phyloP scores from a whole-genome alignment of 2,329 filamentous ascomycete genomes.

The Incumbomyces lentus region DNA sequence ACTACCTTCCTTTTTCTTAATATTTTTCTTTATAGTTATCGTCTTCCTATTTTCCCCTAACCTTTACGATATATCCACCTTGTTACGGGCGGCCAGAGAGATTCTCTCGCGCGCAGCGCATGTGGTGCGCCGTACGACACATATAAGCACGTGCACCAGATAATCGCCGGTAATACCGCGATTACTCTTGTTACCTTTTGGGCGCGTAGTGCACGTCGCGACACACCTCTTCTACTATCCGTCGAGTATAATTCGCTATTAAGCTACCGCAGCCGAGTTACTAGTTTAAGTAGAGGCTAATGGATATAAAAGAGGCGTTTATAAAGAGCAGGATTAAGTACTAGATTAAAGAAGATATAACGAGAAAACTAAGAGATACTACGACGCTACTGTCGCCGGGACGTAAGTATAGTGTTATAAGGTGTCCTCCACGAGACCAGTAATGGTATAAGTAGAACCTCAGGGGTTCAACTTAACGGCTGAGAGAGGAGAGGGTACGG shows the following conservation, averaged over 20 bases:
- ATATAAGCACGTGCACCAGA: too few species aligned
- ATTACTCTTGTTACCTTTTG: too few species aligned
- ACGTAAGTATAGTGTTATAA: too few species aligned
- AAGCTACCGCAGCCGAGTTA: neutral
- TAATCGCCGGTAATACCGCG: too few species aligned
- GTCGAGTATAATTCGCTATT: neutral
- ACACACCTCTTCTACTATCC: neutral
- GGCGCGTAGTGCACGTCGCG: too few species aligned
- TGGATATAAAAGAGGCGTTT: neutral
- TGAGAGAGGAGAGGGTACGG: too few species aligned
- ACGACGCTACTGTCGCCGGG: neutral
- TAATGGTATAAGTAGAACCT: too few species aligned
- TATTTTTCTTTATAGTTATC: neutral
- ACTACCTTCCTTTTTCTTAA: neutral
- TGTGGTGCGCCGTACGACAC: too few species aligned
- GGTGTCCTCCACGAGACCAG: too few species aligned
- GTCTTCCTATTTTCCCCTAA: neutral
- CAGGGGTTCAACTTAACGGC: too few species aligned
- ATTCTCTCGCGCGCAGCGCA: too few species aligned
- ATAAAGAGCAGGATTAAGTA: neutral
- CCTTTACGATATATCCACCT: neutral
- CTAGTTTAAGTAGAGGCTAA: neutral
- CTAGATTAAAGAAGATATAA: neutral
- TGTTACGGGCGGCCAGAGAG: too few species aligned
- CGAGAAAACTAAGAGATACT: neutral